Evolutionary conservation across 352 stramenopile species (phyloP), one percentile per base, ranked within the genome.

Genomic region (Sclerospora graminicola): DNA sequence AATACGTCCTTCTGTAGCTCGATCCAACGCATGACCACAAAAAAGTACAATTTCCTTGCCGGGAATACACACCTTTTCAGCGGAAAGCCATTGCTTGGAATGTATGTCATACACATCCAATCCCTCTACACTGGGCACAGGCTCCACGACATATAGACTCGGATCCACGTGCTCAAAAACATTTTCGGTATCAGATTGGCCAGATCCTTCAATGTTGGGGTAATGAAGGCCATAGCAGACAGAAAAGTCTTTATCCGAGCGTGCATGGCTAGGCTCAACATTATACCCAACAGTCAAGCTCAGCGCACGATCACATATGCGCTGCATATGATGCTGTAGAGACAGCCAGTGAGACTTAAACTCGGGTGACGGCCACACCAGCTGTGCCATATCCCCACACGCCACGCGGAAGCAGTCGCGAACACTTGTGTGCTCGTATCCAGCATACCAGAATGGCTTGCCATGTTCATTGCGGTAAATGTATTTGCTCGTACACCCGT

Each of bases 151-250:
- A 21, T 72, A 82, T 16, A 82, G 40, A 51, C 69, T 82, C 24
- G 69, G 69, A 39, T 82, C 69, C 10, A 82, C 63, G 37, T 82
- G 69, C 40, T 82, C 69, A n/a, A 76, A 82, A 18, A 82, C 66
- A 24, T 82, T 82, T 33, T 82, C 69, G 20, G 38, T 59, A 24
- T 70, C 54, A 8, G 66, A 82, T 49, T 79, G 69, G 8, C 69
- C 69, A 16, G 55, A 71, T 20, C 66, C 66, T 10, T 55, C 48
- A 23, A 53, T 73, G 34, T 82, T 82, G 11, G 69, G 69, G 39
- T 82, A 82, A 58, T 82, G 69, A 24, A 82, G 39, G 11, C 66
- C 69, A 29, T 82, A 82, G 60, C 66, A 78, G n/a, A 82, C 69
- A 0, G 69, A 82, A 34, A 69, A 69, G 45, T 82, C 60, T 32